Conservation (phyloP, 1,139 yeast genomes). For the Yamadazyma conglobata region DNA sequence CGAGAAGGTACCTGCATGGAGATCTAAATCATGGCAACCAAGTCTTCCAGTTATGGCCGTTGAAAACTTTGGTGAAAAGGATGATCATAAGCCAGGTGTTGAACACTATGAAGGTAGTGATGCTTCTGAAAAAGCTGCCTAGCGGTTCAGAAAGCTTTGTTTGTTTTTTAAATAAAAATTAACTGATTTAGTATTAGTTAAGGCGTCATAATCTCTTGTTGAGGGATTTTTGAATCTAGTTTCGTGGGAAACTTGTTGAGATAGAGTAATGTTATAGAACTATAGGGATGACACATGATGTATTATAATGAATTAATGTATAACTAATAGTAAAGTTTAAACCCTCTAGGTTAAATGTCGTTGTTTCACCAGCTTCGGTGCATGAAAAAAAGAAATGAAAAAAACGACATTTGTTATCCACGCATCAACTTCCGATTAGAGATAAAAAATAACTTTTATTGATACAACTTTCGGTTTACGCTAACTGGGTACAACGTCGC, state of each 20-base stretch:
- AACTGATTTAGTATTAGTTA: constrained; percentile 1
- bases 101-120: constrained; percentile 14
- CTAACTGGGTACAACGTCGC: too few species aligned
- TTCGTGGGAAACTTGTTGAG: constrained; percentile 11
- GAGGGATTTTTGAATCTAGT: constrained; percentile 13
- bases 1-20: constrained; percentile 59
- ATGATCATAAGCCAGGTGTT: constrained; percentile 10
- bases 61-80: constrained; percentile 3
- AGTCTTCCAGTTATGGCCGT: constrained; percentile 10
- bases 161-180: too few species aligned
- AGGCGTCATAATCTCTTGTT: constrained; percentile 13
- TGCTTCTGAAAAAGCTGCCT: constrained; percentile 9
- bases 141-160: too few species aligned
- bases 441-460: too few species aligned
- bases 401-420: too few species aligned
- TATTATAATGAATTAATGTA: constrained; percentile 2
- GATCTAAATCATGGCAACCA: constrained; percentile 15
- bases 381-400: too few species aligned
- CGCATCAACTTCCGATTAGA: too few species aligned
- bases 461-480: too few species aligned
- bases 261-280: constrained; percentile 8
- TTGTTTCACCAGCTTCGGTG: too few species aligned
- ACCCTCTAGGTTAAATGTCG: too few species aligned
- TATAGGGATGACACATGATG: constrained; percentile 11
- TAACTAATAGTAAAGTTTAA: too few species aligned